phyloP scores from a whole-genome alignment of 306 rosid species.

The Prunus salicina region DNA sequence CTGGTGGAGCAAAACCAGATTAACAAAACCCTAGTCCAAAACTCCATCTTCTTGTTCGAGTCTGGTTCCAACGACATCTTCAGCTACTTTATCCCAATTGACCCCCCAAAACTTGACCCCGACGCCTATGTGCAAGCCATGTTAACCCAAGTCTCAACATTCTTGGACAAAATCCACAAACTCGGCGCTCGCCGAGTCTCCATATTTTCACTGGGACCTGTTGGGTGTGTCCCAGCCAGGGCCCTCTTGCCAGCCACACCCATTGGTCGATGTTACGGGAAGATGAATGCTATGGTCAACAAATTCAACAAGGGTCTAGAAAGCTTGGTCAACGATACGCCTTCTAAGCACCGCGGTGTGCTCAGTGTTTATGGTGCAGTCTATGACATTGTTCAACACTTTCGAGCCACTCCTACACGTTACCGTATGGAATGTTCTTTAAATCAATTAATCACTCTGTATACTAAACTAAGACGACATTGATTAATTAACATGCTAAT shows the following conservation, averaged over 20 bases:
- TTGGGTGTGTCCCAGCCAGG: slow-evolving; percentile 41
- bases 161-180: slow-evolving; percentile 18
- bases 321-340: slow-evolving; percentile 8
- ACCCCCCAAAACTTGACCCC: slow-evolving; percentile 2
- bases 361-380: slow-evolving; percentile 28
- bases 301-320: slow-evolving; percentile 36
- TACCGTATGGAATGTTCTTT: slow-evolving; percentile 13
- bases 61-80: slow-evolving; percentile 42
- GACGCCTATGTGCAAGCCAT: slow-evolving; percentile 25
- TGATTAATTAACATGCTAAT: background rate
- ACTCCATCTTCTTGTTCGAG: slow-evolving; percentile 38
- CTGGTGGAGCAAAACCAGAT: slow-evolving; percentile 28
- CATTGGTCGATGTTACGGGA: slow-evolving; percentile 15
- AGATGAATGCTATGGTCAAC: slow-evolving; percentile 27
- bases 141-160: slow-evolving; percentile 22
- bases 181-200: slow-evolving; percentile 30
- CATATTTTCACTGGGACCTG: slow-evolving; percentile 30
- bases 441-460: too few relatives aligned
- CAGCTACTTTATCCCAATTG: slow-evolving; percentile 22
- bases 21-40: slow-evolving; percentile 12
- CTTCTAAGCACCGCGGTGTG: slow-evolving; percentile 3
- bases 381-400: slow-evolving; percentile 22
- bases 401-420: slow-evolving; percentile 19
- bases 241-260: slow-evolving; percentile 28
- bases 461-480: too few relatives aligned